Evolutionary conservation across 768 basidiomycete genomes (phyloP).

Genomic region (Tylopilus sp.): DNA sequence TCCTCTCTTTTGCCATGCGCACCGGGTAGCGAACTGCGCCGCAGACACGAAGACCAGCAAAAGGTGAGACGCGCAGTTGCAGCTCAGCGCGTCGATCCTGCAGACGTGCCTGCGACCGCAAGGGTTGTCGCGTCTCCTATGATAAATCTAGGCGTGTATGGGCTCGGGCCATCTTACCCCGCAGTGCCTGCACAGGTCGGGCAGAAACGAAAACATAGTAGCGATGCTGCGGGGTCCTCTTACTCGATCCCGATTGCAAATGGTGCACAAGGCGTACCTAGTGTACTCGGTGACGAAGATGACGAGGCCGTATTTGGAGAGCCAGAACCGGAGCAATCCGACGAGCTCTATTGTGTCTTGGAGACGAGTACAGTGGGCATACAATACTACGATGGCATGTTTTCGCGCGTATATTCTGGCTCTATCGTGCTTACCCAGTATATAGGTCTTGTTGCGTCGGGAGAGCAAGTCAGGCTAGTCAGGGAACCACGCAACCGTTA

Average conservation of each 20-base stretch:
- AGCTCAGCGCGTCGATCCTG: conserved; percentile 49
- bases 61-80: conserved; percentile 61
- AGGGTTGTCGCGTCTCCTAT: conserved; percentile 11
- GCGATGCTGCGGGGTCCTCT: conserved; percentile 19
- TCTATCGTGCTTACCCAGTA: conserved; percentile 1
- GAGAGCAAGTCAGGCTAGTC: conserved; percentile 69
- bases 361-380: conserved; percentile 72
- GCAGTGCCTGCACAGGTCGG: conserved; percentile 13
- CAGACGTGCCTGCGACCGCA: conserved; percentile 53
- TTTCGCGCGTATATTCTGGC: neutral
- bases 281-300: conserved; percentile 35
- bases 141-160: neutral
- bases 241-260: conserved; percentile 17
- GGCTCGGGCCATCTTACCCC: conserved; percentile 11
- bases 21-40: neutral
- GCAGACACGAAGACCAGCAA: conserved; percentile 56
- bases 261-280: conserved; percentile 1
- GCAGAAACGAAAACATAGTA: conserved; percentile 45
- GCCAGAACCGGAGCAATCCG: conserved; percentile 49
- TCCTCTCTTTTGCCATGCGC: neutral
- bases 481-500: conserved; percentile 66
- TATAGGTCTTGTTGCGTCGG: conserved; percentile 72
- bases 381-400: conserved; percentile 72
- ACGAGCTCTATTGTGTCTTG: conserved; percentile 66
- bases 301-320: conserved; percentile 40